A percentile compares a stretch with the other conserved stretches of the same genome.
Evolutionary conservation across 2,329 filamentous ascomycete species (phyloP).

Genomic region (Penicillium corylophilum): DNA sequence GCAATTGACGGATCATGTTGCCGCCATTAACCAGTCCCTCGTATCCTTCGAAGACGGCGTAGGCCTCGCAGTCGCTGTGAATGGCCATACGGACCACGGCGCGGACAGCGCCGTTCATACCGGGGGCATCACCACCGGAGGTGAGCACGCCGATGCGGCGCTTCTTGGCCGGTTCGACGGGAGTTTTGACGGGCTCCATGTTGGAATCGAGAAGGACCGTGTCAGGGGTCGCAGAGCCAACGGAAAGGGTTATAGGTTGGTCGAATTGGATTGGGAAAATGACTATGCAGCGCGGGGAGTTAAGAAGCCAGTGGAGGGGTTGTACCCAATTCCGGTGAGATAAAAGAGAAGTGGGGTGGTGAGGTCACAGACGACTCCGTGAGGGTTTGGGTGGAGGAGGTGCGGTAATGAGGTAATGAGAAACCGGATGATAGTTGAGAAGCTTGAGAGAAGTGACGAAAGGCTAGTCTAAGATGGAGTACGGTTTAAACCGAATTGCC

Average conservation of each 20-base stretch:
- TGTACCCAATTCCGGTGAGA: constrained; percentile 38
- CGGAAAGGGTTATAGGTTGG: constrained; percentile 2
- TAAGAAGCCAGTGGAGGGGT: constrained; percentile 25
- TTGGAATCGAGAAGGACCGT: constrained; percentile 13
- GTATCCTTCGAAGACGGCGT: constrained; percentile 88
- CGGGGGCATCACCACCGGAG: constrained; percentile 88
- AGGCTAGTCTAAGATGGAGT: neutral
- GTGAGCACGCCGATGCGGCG: constrained; percentile 86
- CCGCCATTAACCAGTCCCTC: constrained; percentile 90
- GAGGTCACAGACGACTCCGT: constrained; percentile 15
- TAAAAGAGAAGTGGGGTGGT: constrained; percentile 35
- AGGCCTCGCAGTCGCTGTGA: constrained; percentile 76
- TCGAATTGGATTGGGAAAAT: constrained; percentile 7
- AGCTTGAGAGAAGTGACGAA: neutral
- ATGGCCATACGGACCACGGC: constrained; percentile 91
- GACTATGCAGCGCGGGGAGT: constrained; percentile 11
- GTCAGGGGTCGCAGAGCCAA: constrained; percentile 12
- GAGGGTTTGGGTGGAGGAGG: constrained; percentile 7
- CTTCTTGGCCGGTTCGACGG: constrained; percentile 47
- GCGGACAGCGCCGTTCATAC: constrained; percentile 90
- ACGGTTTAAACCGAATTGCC: neutral
- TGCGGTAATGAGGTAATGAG: constrained; percentile 4
- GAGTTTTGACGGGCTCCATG: constrained; percentile 28
- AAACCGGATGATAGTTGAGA: neutral
- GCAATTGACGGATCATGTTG: constrained; percentile 80